A percentile compares a stretch with the other conserved stretches of the same genome.
Evolutionary conservation across 306 rosid species (phyloP).

Genomic region (Echinosophora koreensis): DNA sequence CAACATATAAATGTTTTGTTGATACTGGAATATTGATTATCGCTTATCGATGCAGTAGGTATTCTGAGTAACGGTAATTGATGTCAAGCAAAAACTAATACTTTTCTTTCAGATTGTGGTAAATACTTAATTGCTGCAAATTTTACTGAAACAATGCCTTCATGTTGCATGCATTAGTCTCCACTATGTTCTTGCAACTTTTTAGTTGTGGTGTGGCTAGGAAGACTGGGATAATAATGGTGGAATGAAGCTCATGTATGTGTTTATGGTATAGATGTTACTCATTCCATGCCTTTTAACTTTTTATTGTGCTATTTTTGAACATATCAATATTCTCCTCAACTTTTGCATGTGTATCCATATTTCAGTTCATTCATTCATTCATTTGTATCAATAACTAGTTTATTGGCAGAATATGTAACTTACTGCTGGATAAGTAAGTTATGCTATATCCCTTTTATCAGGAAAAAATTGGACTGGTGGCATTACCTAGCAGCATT

Average conservation of each 20-base stretch:
- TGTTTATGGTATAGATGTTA: constrained; percentile 1
- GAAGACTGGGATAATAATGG: constrained; percentile 3
- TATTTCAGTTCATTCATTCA: constrained; percentile 10
- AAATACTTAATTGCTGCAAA: constrained; percentile 15
- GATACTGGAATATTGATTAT: constrained; percentile 21
- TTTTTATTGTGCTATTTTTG: constrained; percentile 29
- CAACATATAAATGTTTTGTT: background rate
- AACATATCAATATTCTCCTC: background rate
- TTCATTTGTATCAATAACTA: constrained; percentile 13
- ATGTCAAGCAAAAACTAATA: background rate
- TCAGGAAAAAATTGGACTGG: constrained; percentile 54
- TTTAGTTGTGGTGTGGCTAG: constrained; percentile 5
- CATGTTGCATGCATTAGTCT: background rate
- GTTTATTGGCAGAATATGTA: constrained; percentile 21
- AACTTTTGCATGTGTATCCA: background rate
- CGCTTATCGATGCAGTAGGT: background rate
- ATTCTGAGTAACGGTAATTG: background rate
- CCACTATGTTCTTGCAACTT: background rate
- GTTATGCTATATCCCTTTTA: constrained; percentile 27
- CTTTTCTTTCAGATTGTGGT: constrained; percentile 11
- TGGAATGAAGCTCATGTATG: constrained; percentile 19
- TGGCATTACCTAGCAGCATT: constrained; percentile 46
- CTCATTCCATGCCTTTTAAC: constrained; percentile 22
- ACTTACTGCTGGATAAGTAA: constrained; percentile 12
- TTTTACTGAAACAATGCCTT: constrained; percentile 1